Percentiles rank a stretch among this genome's conserved stretches.
These are phyloP conservation scores for Lichtheimia ornata DNA, from an alignment of 371 early-diverging fungal species.

Conservation along the genomic window DNA sequence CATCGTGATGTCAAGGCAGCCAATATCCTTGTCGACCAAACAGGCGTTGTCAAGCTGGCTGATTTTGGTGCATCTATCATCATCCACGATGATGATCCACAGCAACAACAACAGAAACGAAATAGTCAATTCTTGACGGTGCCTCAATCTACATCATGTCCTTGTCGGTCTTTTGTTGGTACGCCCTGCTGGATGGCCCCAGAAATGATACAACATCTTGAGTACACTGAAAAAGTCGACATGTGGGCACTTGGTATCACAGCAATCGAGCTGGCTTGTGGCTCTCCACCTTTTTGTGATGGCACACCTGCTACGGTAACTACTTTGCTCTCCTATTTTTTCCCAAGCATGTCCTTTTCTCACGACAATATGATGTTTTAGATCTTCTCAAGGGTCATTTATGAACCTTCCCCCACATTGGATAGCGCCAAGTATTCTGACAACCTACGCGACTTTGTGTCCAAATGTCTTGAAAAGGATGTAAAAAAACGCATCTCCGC, in stretches of 20 bases:
- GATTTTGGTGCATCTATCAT: conserved; percentile 48
- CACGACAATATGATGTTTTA: conserved; percentile 5
- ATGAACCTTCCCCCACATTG: conserved; percentile 36
- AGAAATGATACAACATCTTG: conserved; percentile 79
- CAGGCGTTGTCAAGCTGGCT: conserved; percentile 41
- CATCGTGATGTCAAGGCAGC: conserved; percentile 96
- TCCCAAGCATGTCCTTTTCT: background rate
- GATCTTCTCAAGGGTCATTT: conserved; percentile 37
- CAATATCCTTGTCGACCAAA: conserved; percentile 87
- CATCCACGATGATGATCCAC: conserved; percentile 6
- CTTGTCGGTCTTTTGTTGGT: conserved; percentile 57
- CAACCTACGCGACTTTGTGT: conserved; percentile 29
- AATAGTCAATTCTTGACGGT: background rate
- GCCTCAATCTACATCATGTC: background rate
- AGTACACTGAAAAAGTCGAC: conserved; percentile 79
- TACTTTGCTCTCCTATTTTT: background rate
- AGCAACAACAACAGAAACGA: background rate
- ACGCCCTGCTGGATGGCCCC: conserved; percentile 93
- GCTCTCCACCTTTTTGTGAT: conserved; percentile 90
- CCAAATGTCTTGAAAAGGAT: conserved; percentile 59
- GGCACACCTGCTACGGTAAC: conserved; percentile 80
- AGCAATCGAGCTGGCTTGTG: conserved; percentile 91
- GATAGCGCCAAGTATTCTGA: conserved; percentile 9
- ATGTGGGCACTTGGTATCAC: conserved; percentile 97
- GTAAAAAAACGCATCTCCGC: conserved; percentile 67